phyloP scores from a whole-genome alignment of 2,329 filamentous ascomycete species.

The Geoglossum cookeanum region DNA sequence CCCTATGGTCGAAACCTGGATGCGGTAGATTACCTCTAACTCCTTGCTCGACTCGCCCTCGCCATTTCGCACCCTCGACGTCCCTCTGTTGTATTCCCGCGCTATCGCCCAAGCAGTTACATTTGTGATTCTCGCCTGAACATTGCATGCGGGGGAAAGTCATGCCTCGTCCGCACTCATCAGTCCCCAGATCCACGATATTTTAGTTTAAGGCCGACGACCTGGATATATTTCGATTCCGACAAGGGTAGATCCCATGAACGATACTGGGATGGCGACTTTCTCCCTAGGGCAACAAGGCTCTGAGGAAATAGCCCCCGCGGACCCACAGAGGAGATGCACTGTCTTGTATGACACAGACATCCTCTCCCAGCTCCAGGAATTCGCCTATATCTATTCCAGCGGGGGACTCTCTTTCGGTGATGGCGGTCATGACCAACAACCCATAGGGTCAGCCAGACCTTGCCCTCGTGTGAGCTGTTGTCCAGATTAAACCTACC shows the following conservation, averaged over 20 bases:
- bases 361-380: not conserved
- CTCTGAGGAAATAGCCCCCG: no score
- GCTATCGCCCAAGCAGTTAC: not conserved
- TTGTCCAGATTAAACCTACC: not conserved
- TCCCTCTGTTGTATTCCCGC: no score
- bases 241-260: not conserved
- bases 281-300: not conserved
- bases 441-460: not conserved
- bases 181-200: not conserved
- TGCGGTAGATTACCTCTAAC: no score
- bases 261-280: not conserved
- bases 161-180: not conserved
- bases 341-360: not conserved
- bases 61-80: no score
- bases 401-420: not conserved
- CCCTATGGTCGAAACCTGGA: no score
- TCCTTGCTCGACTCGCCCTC: no score
- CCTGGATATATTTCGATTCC: not conserved
- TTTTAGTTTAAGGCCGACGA: not conserved
- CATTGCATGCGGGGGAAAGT: not conserved
- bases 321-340: not conserved
- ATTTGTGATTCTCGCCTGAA: not conserved
- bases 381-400: not conserved
- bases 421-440: not conserved
- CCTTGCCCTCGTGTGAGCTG: not conserved